These are phyloP conservation scores for Ceratobasidium sp. DNA, from an alignment of 1,284 basidiomycete genomes.

Conservation along the genomic window DNA sequence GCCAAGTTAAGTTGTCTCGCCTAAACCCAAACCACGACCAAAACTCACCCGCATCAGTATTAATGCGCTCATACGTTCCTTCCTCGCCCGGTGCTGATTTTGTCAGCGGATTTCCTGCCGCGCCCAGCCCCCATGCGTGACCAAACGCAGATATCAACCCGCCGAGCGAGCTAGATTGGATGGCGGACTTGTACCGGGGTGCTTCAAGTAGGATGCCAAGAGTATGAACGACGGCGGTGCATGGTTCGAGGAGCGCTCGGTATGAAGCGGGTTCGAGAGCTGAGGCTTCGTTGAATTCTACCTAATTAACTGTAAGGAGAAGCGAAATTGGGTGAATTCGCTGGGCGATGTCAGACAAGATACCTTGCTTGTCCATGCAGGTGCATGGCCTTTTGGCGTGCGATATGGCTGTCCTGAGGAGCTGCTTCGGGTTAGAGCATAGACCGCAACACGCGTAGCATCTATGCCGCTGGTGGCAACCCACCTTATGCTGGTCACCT, in stretches of 20 bases:
- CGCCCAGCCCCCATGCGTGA: conserved; percentile 56
- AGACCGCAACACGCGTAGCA: neutral
- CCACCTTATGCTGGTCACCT: conserved; percentile 90
- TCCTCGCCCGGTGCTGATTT: conserved; percentile 54
- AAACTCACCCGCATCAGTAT: conserved; percentile 87
- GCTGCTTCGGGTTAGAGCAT: conserved; percentile 55
- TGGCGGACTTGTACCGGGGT: conserved; percentile 80
- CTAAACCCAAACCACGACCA: neutral
- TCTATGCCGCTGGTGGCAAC: conserved; percentile 46
- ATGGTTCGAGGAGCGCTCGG: conserved; percentile 72
- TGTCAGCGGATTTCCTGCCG: conserved; percentile 75
- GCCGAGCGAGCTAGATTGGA: conserved; percentile 70
- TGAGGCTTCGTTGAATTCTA: conserved; percentile 85
- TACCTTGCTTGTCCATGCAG: conserved; percentile 86
- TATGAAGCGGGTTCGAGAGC: conserved; percentile 85
- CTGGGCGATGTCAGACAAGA: conserved; percentile 38
- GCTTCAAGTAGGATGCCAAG: conserved; percentile 93
- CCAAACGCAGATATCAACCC: conserved; percentile 68
- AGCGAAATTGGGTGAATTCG: conserved; percentile 29
- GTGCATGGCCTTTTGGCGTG: conserved; percentile 89
- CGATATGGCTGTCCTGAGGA: conserved; percentile 87
- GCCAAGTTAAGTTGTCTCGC: conserved; percentile 42
- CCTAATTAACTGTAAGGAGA: conserved; percentile 60
- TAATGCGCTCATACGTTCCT: conserved; percentile 82
- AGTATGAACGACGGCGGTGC: conserved; percentile 90